Evolutionary conservation across 1,284 basidiomycete species (phyloP), one percentile per base, ranked within the genome.

Genomic region (Fomitopsis palustris): DNA sequence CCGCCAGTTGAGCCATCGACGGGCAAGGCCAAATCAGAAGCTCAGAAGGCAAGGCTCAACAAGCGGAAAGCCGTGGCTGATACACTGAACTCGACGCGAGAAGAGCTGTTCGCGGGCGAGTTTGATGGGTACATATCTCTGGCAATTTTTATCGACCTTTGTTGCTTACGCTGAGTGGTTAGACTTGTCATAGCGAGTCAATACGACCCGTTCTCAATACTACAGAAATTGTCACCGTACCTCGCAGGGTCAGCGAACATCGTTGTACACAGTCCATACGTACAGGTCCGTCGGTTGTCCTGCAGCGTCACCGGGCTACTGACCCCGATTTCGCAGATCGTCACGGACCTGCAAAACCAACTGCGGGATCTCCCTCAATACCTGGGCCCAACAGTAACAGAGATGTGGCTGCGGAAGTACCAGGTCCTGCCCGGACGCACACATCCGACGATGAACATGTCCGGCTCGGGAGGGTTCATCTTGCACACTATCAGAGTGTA

Each of bases 381-480:
- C 69, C 78, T 98, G 21, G 88, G 87, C 31, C 88, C 95, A 9
- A 87, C 84, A 21, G 77, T 99, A 16, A 90, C 91, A 1, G 96
- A 99, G 76, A 83, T 88, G 10, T 99, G 93, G 90, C 75, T 95
- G 53, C 84, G 97, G 54, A 84, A 86, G 64, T 99, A 98, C 77
- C 96, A 98, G 73, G 90, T 96, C 10, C 79, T 99, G 19, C 96
- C 96, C 25, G 96, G 96, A 16, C 83, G 97, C 35, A 97, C 94
- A 43, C 97, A 99, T 77, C 97, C 97, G 0, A 87, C 86, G 66
- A 99, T 99, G 97, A 89, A 82, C 60, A 93, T 89, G 53, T 90
- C 92, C 17, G 93, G 92, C 1, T 90, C 90, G 2, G 95, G 93
- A 4, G 96, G 97, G 0, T 98, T 88, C 75, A 77, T 99, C 29